Evolutionary conservation across 495 filamentous ascomycete genomes (phyloP), one percentile per base, ranked within the genome.

Genomic region (Penicillium desertorum): DNA sequence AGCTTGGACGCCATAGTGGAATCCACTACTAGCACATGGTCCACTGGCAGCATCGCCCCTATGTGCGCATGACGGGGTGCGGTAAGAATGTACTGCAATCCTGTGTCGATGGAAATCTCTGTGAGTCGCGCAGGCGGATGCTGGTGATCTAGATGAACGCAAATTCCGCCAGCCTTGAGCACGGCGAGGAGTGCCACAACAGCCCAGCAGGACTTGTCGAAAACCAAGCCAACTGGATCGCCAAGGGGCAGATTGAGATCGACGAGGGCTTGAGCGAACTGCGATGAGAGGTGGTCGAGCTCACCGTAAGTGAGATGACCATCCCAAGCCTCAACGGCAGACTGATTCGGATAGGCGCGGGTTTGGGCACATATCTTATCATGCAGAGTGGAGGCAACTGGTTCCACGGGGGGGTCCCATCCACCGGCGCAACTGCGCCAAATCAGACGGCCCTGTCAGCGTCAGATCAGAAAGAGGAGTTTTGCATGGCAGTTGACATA

Each of bases 221-320:
- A 76, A 59, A 76, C 82, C 17, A 86, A 59, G 1, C 80, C 80
- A 12, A 85, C 74, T 25, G 77, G 65, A 14, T 57, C 69, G 25
- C 78, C 82, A 9, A 68, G 65, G 27, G 61, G 57, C 44, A 76
- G 59, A 10, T 73, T 71, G 0, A 67, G 55, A 12, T 53, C 41
- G 7, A 67, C 49, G 6, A 81, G 66, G 12, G 62, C 50, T 8
- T 37, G 25, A 5, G 79, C 74, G 3, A 81, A 59, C 4, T 48
- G 50, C 5, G 62, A 55, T 4, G 77, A 64, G 4, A 68, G 62
- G 10, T 16, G 3, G 29, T 73, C 67, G 8, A 79, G 55, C 32
- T 76, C 63, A 17, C 45, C 29, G 49, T 73, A 74, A 4, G 68
- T 72, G 23, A 76, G 34, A 8, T 66, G 41, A 6, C 70, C 70